Evolutionary conservation across 768 basidiomycete species (phyloP).

Genomic region (Boletellus ananiceps): DNA sequence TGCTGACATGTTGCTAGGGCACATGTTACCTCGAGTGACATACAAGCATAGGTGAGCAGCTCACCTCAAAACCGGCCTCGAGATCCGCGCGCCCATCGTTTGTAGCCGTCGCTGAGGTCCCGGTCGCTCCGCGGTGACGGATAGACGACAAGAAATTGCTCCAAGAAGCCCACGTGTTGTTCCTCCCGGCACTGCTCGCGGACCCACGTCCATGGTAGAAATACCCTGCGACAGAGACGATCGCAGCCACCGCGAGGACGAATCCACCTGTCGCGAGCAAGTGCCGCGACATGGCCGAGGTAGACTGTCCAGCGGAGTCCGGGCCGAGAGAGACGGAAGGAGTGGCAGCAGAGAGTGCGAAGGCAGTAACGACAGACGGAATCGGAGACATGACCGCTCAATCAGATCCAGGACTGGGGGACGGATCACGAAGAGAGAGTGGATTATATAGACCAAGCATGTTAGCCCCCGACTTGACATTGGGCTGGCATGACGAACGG

Average conservation of each 20-base stretch:
- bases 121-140: not conserved
- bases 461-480: slow-evolving; percentile 2
- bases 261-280: slow-evolving; percentile 13
- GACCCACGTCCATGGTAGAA: slow-evolving; percentile 9
- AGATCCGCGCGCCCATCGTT: slow-evolving; percentile 1
- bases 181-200: not conserved
- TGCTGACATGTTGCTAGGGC: slow-evolving; percentile 11
- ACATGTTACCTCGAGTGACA: not conserved
- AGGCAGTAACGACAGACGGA: slow-evolving; percentile 8
- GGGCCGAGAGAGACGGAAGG: slow-evolving; percentile 2
- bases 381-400: slow-evolving; percentile 17
- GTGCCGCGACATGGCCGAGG: not conserved
- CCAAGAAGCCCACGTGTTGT: slow-evolving; percentile 6
- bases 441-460: slow-evolving; percentile 4
- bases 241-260: slow-evolving; percentile 9
- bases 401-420: not conserved
- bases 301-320: not conserved
- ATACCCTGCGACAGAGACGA: slow-evolving; percentile 13
- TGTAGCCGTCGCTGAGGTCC: not conserved
- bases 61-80: slow-evolving; percentile 12
- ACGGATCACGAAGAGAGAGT: not conserved
- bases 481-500: not conserved
- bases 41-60: not conserved
- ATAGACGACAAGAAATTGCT: slow-evolving; percentile 7
- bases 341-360: not conserved